Evolutionary conservation across 495 filamentous ascomycete species (phyloP).

Genomic region (Endocarpon pusillum): DNA sequence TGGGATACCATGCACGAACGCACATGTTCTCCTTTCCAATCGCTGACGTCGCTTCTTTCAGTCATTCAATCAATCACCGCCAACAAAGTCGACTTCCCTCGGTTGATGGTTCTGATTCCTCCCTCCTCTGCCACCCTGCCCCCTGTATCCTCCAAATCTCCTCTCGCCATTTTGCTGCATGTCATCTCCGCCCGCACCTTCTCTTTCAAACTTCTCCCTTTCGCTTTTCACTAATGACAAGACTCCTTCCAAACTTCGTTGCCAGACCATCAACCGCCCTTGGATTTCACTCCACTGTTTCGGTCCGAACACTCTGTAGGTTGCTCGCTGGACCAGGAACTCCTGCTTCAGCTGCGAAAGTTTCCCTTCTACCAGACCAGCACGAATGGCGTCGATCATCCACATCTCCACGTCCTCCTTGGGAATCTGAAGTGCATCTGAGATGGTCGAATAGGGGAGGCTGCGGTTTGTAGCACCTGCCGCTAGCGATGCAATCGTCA

Average conservation of each 20-base stretch:
- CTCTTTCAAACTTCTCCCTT: slow-evolving; percentile 44
- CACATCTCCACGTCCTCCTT: slow-evolving; percentile 81
- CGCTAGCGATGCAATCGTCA: slow-evolving; percentile 80
- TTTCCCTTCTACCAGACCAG: slow-evolving; percentile 85
- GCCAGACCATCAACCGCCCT: slow-evolving; percentile 77
- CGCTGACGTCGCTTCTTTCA: slow-evolving; percentile 12
- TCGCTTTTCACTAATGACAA: slow-evolving; percentile 57
- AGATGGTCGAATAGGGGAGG: slow-evolving; percentile 69
- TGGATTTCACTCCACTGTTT: slow-evolving; percentile 96
- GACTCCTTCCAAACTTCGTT: slow-evolving; percentile 56
- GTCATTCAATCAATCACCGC: slow-evolving; percentile 6
- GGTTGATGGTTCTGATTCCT: slow-evolving; percentile 18
- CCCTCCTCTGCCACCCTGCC: slow-evolving; percentile 19
- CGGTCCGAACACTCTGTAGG: slow-evolving; percentile 90
- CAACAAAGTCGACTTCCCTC: slow-evolving; percentile 19
- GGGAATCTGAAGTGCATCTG: slow-evolving; percentile 64
- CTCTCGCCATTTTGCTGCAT: slow-evolving; percentile 6
- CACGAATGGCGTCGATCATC: slow-evolving; percentile 95
- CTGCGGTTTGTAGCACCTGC: slow-evolving; percentile 65
- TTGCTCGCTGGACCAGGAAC: slow-evolving; percentile 86
- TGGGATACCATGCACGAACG: slow-evolving; percentile 13
- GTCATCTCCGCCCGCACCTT: slow-evolving; percentile 17
- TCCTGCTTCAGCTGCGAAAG: slow-evolving; percentile 77
- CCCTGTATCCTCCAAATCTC: slow-evolving; percentile 15
- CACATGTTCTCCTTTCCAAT: slow-evolving; percentile 13